Base-by-base conservation (phyloP, 257 asterid species). In the Solanum stenotomum region DNA sequence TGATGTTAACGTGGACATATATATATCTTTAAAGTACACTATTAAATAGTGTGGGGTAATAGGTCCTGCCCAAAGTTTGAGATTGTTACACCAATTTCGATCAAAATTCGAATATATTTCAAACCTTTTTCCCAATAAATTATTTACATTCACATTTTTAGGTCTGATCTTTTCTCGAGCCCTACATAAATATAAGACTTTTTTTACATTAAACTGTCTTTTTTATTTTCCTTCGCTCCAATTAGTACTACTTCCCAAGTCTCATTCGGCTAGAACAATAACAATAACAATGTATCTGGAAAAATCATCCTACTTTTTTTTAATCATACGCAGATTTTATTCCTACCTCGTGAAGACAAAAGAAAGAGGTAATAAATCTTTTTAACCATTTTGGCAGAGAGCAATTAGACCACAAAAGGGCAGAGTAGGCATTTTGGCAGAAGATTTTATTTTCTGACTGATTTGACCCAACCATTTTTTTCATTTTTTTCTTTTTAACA, bases 401-500 rank as follows among this genome's bases (percentile, higher is more conserved):
- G 16, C 16, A 40, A 18, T 25, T 68, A 70, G 88, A 52, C 10
- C 33, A 70, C 27, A 86, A 86, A 82, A n/a, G 84, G 88, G 25
- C 83, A 42, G 37, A 75, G 81, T 67, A 56, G 71, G 87, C 68
- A 79, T 89, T 89, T 90, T 89, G 91, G 88, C 92, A 93, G 92
- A 91, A 92, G 94, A 91, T 92, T 89, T 91, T 90, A 89, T 87
- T 71, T 86, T 81, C 87, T 86, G 88, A 83, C 71, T 90, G 96
- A 93, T 94, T 94, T 94, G 96, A 94, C 96, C 84, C 88, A 90
- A 88, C 90, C 94, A 91, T 88, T 91, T 56, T 65, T 3, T 12
- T 6, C 3, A 1, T 14, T 31, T 23, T n/a, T 35, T 34, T 2
- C 12, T 35, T 72, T 35, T 10, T 91, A 78, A 40, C 42, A 59